Conservation (phyloP, 345 rosid genomes). For the Eucalyptus pauciflora region DNA sequence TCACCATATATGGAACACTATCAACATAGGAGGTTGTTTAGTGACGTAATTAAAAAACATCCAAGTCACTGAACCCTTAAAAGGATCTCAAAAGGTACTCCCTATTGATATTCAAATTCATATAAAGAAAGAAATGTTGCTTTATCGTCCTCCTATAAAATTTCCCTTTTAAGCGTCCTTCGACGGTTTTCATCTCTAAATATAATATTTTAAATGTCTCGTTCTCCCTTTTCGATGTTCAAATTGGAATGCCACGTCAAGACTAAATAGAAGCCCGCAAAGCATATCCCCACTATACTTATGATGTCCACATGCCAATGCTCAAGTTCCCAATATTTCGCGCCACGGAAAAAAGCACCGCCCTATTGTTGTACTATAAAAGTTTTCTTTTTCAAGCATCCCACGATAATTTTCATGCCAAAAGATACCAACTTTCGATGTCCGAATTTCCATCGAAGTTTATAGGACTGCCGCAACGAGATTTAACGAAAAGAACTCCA, state of each 20-base stretch:
- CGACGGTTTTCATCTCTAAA: accelerated
- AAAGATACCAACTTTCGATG: neutral
- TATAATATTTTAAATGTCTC: neutral
- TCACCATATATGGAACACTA: neutral
- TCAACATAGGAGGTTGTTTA: neutral
- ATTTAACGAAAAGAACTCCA: neutral
- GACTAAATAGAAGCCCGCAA: neutral
- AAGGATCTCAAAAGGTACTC: neutral
- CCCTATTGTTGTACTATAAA: neutral
- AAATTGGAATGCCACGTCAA: neutral
- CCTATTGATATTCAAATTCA: neutral
- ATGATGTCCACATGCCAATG: neutral
- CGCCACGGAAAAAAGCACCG: neutral
- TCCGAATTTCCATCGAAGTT: accelerated
- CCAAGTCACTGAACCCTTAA: neutral
- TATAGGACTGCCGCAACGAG: neutral
- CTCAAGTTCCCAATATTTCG: neutral
- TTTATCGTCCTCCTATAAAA: neutral
- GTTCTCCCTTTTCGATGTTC: neutral
- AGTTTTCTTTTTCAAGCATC: neutral
- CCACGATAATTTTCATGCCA: accelerated
- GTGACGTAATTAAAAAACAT: neutral
- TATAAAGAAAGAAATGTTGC: neutral
- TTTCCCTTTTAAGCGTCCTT: neutral
- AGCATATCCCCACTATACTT: neutral